Conservation (phyloP, 768 basidiomycete genomes). For the Xerocomus spinulosus region DNA sequence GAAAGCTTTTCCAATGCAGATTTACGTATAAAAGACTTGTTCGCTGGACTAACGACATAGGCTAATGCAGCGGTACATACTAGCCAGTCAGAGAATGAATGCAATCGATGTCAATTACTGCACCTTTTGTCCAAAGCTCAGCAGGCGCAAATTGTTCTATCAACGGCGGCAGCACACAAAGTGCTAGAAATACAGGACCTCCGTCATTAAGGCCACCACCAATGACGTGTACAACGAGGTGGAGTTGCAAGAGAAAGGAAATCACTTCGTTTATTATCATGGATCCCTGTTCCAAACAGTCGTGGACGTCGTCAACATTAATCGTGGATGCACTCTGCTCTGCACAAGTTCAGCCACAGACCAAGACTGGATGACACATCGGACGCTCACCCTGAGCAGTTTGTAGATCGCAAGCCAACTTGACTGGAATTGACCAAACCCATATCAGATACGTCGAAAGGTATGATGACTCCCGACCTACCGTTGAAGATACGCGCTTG, state of each 20-base stretch:
- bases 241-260: conserved; percentile 25
- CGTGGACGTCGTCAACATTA: conserved; percentile 1
- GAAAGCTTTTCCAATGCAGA: conserved; percentile 13
- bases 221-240: conserved; percentile 14
- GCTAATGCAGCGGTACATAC: conserved; percentile 2
- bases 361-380: background rate
- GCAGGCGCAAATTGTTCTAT: background rate
- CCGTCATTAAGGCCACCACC: conserved; percentile 13
- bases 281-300: conserved; percentile 10
- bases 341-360: background rate
- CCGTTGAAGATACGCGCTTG: conserved; percentile 20
- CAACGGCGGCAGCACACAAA: conserved; percentile 18
- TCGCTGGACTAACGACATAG: conserved; percentile 15
- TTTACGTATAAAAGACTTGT: conserved; percentile 21
- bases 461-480: background rate
- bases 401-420: conserved; percentile 17
- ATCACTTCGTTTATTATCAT: conserved; percentile 4
- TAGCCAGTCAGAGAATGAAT: background rate
- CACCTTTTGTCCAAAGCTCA: conserved; percentile 22
- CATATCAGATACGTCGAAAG: background rate
- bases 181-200: conserved; percentile 18
- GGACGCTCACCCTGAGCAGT: conserved; percentile 18
- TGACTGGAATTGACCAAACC: conserved; percentile 6
- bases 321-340: background rate
- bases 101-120: background rate